phyloP scores from a whole-genome alignment of 257 asterid species.

The Agastache rugosa region DNA sequence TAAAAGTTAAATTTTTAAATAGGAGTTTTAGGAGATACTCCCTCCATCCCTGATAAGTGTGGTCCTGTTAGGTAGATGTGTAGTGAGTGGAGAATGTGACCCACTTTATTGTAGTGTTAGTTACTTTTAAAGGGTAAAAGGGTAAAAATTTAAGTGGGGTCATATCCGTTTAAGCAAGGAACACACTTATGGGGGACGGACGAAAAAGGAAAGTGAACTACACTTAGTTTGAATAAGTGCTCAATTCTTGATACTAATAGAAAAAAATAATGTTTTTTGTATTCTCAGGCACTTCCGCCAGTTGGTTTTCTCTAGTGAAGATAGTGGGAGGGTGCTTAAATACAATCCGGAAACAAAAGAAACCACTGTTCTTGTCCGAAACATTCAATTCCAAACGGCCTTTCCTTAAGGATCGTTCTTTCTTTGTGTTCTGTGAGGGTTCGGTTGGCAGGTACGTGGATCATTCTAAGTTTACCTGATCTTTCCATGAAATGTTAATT shows the following conservation, averaged over 20 bases:
- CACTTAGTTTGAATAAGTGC: background rate
- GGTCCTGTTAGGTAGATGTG: too few species aligned
- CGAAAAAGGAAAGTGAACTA: too few species aligned
- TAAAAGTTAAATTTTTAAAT: background rate
- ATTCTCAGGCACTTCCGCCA: conserved; percentile 77
- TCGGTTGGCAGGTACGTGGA: conserved; percentile 65
- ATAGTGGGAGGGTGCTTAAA: conserved; percentile 87
- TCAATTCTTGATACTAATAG: background rate
- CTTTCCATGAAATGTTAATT: background rate
- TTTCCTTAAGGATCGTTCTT: conserved; percentile 83
- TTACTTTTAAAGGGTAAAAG: too few species aligned
- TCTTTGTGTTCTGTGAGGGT: conserved; percentile 83
- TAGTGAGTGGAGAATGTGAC: too few species aligned
- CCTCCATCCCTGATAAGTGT: too few species aligned
- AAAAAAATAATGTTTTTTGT: background rate
- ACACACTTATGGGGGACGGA: too few species aligned
- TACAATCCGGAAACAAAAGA: conserved; percentile 68
- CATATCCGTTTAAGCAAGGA: too few species aligned
- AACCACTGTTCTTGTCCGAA: conserved; percentile 72
- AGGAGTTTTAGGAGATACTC: conserved; percentile 11
- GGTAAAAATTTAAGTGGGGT: too few species aligned
- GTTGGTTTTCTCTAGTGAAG: conserved; percentile 75
- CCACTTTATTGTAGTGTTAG: too few species aligned
- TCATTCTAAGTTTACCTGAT: conserved; percentile 19
- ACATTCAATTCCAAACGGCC: conserved; percentile 84